Percentiles rank a stretch among this genome's conserved stretches.
Evolutionary conservation across 805 yeast genomes (phyloP).

Genomic region (Yamadazyma akitaensis): DNA sequence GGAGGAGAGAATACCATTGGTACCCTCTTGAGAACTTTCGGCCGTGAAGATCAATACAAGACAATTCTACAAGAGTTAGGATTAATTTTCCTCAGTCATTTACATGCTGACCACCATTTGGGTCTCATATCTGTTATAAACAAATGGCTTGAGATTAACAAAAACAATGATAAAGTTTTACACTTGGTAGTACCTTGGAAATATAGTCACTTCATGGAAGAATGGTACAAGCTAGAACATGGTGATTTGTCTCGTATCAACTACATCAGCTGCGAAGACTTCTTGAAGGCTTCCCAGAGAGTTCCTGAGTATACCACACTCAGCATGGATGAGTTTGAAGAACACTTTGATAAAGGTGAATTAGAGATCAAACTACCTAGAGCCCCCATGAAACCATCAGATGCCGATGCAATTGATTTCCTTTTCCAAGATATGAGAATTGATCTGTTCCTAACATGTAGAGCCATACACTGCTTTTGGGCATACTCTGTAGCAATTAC

Average conservation of each 20-base stretch:
- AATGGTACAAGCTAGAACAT: constrained; percentile 57
- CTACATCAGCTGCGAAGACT: constrained; percentile 61
- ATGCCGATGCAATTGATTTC: constrained; percentile 23
- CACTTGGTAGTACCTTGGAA: constrained; percentile 75
- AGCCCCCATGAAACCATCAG: constrained; percentile 24
- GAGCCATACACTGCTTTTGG: constrained; percentile 82
- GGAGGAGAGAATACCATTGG: constrained; percentile 96
- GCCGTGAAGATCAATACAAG: constrained; percentile 38
- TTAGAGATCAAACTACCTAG: constrained; percentile 16
- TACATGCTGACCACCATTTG: constrained; percentile 96
- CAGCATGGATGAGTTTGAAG: constrained; percentile 29
- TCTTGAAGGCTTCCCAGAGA: constrained; percentile 31
- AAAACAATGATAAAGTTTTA: constrained; percentile 33
- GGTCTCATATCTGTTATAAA: constrained; percentile 71
- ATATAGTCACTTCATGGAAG: constrained; percentile 60
- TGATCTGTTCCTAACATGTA: constrained; percentile 50
- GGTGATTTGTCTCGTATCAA: constrained; percentile 41
- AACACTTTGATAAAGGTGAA: constrained; percentile 24
- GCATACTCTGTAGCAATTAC: constrained; percentile 63
- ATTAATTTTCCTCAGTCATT: constrained; percentile 73
- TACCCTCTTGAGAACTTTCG: constrained; percentile 59
- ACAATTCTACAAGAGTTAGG: constrained; percentile 57
- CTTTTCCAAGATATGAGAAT: constrained; percentile 46
- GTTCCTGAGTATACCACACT: constrained; percentile 28
- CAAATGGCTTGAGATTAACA: constrained; percentile 57